Evolutionary conservation across 2,329 filamentous ascomycete genomes (phyloP).

Genomic region (Phyllosticta paracitricarpa): DNA sequence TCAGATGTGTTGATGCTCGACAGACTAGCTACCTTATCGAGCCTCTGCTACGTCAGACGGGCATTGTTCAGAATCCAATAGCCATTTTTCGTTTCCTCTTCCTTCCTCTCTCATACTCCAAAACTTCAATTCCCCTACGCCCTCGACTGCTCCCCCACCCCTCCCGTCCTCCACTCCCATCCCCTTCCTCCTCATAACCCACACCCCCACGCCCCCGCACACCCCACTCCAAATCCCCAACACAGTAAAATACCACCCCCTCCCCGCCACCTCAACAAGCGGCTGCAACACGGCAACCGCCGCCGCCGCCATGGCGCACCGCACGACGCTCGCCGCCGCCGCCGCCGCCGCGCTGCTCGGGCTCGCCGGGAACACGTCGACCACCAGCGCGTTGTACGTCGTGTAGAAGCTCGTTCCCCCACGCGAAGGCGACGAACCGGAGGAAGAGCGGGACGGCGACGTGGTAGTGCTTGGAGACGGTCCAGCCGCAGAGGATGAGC

Average conservation of each 20-base stretch:
- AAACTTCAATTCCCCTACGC: too few relatives aligned
- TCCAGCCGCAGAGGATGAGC: constrained; percentile 25
- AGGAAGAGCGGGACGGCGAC: constrained; percentile 28
- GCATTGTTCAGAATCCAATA: too few relatives aligned
- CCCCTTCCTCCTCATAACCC: too few relatives aligned
- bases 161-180: too few relatives aligned
- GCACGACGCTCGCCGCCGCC: constrained; percentile 1
- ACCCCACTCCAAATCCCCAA: background rate
- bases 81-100: too few relatives aligned
- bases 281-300: constrained; percentile 2
- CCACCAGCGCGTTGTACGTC: constrained; percentile 27
- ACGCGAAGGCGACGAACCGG: constrained; percentile 29
- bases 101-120: too few relatives aligned
- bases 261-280: background rate
- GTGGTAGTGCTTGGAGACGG: constrained; percentile 17
- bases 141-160: too few relatives aligned
- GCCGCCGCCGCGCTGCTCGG: too few relatives aligned
- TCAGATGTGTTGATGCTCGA: too few relatives aligned
- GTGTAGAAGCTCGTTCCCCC: constrained; percentile 25
- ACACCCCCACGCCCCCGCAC: too few relatives aligned
- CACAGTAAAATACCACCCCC: background rate
- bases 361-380: constrained; percentile 18
- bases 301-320: constrained; percentile 2
- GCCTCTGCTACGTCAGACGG: too few relatives aligned
- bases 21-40: too few relatives aligned